phyloP scores from a whole-genome alignment of 441 rosid genomes.

The Pelargonium myrrhifolium region DNA sequence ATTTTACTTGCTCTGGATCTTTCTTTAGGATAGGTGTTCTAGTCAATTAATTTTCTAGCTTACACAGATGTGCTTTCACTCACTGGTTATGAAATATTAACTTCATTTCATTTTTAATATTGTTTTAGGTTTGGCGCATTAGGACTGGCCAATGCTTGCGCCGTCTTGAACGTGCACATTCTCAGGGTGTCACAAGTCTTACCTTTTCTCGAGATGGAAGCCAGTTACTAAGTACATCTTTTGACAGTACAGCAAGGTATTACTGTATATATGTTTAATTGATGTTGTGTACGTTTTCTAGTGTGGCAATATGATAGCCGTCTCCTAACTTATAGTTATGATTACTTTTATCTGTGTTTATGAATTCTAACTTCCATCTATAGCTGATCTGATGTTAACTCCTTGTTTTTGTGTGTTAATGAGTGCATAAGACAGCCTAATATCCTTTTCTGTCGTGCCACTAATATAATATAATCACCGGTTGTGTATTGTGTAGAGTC shows the following conservation, averaged over 20 bases:
- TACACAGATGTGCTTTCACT: not conserved
- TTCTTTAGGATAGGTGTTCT: not conserved
- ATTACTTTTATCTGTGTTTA: not conserved
- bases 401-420: not conserved
- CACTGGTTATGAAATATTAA: not conserved
- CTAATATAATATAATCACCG: not conserved
- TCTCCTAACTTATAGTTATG: not conserved
- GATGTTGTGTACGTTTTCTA: not conserved
- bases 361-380: too few species aligned
- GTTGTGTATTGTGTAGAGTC: constrained; percentile 38
- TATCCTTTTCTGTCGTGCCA: not conserved
- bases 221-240: constrained; percentile 87
- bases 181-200: constrained; percentile 90
- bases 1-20: not conserved
- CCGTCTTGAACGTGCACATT: constrained; percentile 88
- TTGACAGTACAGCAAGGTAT: constrained; percentile 88
- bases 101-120: constrained; percentile 1
- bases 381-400: too few species aligned
- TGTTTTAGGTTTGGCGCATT: constrained; percentile 84
- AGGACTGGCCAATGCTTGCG: constrained; percentile 95
- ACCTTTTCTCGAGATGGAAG: constrained; percentile 95
- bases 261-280: constrained; percentile 11
- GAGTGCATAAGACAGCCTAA: not conserved
- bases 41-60: not conserved
- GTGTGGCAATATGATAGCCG: not conserved